Base-by-base conservation (phyloP, 352 stramenopile genomes). In the Phytophthora pini region DNA sequence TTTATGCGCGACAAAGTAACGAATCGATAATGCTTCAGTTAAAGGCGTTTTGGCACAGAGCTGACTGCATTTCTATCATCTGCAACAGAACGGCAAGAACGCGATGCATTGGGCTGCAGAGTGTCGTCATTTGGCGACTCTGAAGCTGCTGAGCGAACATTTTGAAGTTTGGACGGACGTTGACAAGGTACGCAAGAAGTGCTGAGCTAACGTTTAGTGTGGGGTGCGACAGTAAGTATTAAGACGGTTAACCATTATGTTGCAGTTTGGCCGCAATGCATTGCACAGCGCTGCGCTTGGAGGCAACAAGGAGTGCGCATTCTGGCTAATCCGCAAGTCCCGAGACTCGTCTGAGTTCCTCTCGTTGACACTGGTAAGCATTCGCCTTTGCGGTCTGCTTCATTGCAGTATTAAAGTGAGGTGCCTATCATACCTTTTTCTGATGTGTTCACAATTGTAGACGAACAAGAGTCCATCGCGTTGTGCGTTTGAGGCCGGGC, bases 391-490 rank as follows among this genome's bases (percentile, higher is more conserved):
- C 20, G 62, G 17, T 20, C 17, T 20, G 17, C 17, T 20, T 20
- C 17, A 20, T 20, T 20, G 17, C 17, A 20, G 17, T 38, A 36
- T 54, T 49, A 49, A 64, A 52, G 49, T 57, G 39, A 39, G 13
- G 10, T 38, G 15, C 39, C 8, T 57, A 15, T 20, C 32, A 10
- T 52, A 17, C 39, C 43, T 50, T 26, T 60, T 48, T 68, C 53
- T 56, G 29, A 49, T n/a, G 11, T 57, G 7, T 61, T 50, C 66
- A 40, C 36, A 44, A 11, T 27, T 56, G 29, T 64, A 95, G 87
- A 95, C 88, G 15, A 89, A 92, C 70, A 96, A 96, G 49, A 94
- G 80, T n/a, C 84, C 88, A 27, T 96, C 88, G 10, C 76, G 88
- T 7, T 96, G 88, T 70, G 88, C 88, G 7, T 96, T 96, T 64